phyloP scores from a whole-genome alignment of 352 stramenopile species.

The Plasmopara viticola region DNA sequence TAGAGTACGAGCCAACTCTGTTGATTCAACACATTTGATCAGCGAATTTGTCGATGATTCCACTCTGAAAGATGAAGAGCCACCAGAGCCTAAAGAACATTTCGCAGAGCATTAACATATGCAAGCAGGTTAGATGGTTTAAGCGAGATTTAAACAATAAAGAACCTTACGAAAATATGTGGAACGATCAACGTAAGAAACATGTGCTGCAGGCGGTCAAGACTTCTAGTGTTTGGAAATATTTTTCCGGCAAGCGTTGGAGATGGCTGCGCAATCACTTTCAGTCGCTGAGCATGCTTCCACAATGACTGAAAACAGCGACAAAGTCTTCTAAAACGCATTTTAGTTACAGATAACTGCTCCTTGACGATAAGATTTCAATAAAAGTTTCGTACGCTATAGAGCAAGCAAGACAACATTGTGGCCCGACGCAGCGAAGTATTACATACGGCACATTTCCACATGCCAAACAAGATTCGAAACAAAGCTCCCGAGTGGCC shows the following conservation, averaged over 20 bases:
- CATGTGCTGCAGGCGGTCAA: not conserved
- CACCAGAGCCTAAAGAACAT: slow-evolving; percentile 14
- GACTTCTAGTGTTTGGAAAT: not conserved
- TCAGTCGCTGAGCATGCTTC: slow-evolving; percentile 1
- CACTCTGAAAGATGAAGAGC: slow-evolving; percentile 14
- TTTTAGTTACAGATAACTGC: not conserved
- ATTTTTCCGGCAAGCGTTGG: not conserved
- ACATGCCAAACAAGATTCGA: not conserved
- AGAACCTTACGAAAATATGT: slow-evolving; percentile 1
- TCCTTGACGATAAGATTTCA: not conserved
- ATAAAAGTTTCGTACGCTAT: not conserved
- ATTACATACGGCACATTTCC: slow-evolving; percentile 10
- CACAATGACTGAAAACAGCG: slow-evolving; percentile 1
- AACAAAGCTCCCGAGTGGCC: not conserved
- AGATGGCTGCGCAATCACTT: not conserved
- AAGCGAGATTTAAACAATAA: slow-evolving; percentile 15
- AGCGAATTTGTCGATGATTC: slow-evolving; percentile 23
- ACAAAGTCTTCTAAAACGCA: slow-evolving; percentile 8
- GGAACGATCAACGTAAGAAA: slow-evolving; percentile 17
- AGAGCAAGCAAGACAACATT: slow-evolving; percentile 5
- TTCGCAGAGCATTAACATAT: slow-evolving; percentile 10
- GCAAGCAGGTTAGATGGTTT: slow-evolving; percentile 9
- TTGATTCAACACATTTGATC: slow-evolving; percentile 18
- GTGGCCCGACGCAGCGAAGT: slow-evolving; percentile 8
- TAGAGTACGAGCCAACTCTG: slow-evolving; percentile 11